phyloP scores from a whole-genome alignment of 1,139 yeast species.

The Candida sp. region DNA sequence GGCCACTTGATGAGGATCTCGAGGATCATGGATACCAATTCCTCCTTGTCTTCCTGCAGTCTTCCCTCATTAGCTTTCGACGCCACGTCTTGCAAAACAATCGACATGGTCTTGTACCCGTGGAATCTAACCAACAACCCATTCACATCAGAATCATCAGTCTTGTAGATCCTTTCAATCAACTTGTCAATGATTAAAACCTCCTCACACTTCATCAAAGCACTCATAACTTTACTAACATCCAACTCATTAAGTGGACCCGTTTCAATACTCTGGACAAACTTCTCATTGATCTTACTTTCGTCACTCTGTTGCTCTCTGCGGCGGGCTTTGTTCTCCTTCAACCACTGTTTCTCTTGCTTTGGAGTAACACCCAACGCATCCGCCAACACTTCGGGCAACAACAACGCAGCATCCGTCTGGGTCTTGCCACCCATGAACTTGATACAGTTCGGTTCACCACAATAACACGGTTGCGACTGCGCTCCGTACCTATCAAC shows the following conservation, averaged over 20 bases:
- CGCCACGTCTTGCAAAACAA: slow-evolving; percentile 51
- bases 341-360: slow-evolving; percentile 68
- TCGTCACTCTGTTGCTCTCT: slow-evolving; percentile 59
- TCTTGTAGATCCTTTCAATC: slow-evolving; percentile 64
- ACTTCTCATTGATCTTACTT: slow-evolving; percentile 62
- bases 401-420: slow-evolving; percentile 82
- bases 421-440: slow-evolving; percentile 97
- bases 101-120: slow-evolving; percentile 83
- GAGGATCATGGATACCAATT: slow-evolving; percentile 50
- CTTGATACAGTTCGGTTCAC: slow-evolving; percentile 90
- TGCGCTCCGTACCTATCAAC: slow-evolving; percentile 97
- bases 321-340: slow-evolving; percentile 54
- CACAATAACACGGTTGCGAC: slow-evolving; percentile 95
- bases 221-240: slow-evolving; percentile 82
- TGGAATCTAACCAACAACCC: slow-evolving; percentile 74
- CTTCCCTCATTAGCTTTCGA: slow-evolving; percentile 15
- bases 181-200: slow-evolving; percentile 66
- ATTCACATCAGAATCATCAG: slow-evolving; percentile 60
- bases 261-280: slow-evolving; percentile 63
- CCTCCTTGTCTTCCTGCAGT: slow-evolving; percentile 27
- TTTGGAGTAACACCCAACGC: slow-evolving; percentile 79
- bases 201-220: slow-evolving; percentile 79
- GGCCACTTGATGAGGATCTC: slow-evolving; percentile 78
- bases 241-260: slow-evolving; percentile 56
- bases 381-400: slow-evolving; percentile 84